Percentiles rank a stretch among this genome's conserved stretches.
Conservation (phyloP, 306 rosid genomes). For the Vigna mungo region DNA sequence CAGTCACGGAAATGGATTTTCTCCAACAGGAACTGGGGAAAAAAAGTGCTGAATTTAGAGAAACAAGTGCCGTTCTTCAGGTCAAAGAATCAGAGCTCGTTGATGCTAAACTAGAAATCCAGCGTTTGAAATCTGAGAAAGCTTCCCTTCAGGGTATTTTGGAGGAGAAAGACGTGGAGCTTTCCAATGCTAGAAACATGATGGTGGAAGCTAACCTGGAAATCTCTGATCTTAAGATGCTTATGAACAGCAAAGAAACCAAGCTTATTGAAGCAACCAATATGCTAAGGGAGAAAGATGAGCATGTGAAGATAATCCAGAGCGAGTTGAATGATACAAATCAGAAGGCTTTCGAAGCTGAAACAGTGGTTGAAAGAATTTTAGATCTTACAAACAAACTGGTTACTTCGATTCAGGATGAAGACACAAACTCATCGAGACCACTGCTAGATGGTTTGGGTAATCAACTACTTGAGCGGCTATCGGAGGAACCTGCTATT, state of each 20-base stretch:
- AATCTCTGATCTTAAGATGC: slow-evolving; percentile 72
- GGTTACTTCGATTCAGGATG: slow-evolving; percentile 67
- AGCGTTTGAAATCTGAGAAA: slow-evolving; percentile 78
- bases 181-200: slow-evolving; percentile 73
- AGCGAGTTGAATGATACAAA: slow-evolving; percentile 59
- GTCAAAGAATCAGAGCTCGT: slow-evolving; percentile 72
- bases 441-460: slow-evolving; percentile 44
- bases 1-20: slow-evolving; percentile 62
- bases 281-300: slow-evolving; percentile 85
- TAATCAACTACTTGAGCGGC: slow-evolving; percentile 45
- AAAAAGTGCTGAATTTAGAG: slow-evolving; percentile 56
- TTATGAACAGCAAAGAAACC: slow-evolving; percentile 68
- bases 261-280: slow-evolving; percentile 76
- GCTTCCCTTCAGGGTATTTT: slow-evolving; percentile 70
- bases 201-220: slow-evolving; percentile 68
- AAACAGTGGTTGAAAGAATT: slow-evolving; percentile 69
- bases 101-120: slow-evolving; percentile 84
- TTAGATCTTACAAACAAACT: slow-evolving; percentile 74
- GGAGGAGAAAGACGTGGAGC: slow-evolving; percentile 86
- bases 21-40: slow-evolving; percentile 64
- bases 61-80: slow-evolving; percentile 59
- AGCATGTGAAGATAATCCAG: slow-evolving; percentile 59
- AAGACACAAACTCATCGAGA: slow-evolving; percentile 39
- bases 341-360: slow-evolving; percentile 74
- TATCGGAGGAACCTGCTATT: slow-evolving; percentile 56